Evolutionary conservation across 129 eudicot species (phyloP), one percentile per base, ranked within the genome.

Genomic region (Pittosporum tobira): DNA sequence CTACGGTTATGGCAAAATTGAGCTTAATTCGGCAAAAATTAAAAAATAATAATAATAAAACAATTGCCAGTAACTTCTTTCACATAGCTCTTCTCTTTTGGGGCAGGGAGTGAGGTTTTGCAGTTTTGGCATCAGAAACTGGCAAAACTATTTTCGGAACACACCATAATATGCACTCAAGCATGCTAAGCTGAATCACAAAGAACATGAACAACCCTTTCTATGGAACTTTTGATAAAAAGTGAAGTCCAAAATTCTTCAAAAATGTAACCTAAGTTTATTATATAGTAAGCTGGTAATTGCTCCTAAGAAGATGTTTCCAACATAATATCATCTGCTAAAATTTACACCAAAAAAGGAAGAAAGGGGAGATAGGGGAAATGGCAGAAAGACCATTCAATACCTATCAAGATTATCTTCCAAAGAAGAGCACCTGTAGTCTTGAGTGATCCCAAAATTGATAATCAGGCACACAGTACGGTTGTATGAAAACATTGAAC

Each of bases 321-420:
- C 52, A 62, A 54, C 57, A 61, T 42, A 61, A 53, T 62, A 47
- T 26, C 48, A 22, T 54, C 57, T 48, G 48, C 75, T 71, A 69
- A 22, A 52, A 71, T 71, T 59, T 71, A 71, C 75, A 71, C 31
- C 36, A 36, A 38, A 19, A 1, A 2, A 50, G 26, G 57, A 38
- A 19, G 3, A 2, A 50, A 38, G 57, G 40, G 42, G 14, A 54
- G 46, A 24, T 2, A 48, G 48, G 15, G 47, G 51, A 55, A 16
- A 12, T 4, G n/a, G 26, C 29, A 20, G n/a, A 26, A 40, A 12
- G 5, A 31, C 44, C 16, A 13, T 31, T 34, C 31, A 3, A 42
- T 60, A 21, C 12, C 28, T 29, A 60, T 28, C n/a, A 10, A 62
- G 27, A 23, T 51, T 40, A n/a, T 52, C 2, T 9, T 28, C 18